Evolutionary conservation across 768 basidiomycete genomes (phyloP).

Genomic region (Ramaria sp.): DNA sequence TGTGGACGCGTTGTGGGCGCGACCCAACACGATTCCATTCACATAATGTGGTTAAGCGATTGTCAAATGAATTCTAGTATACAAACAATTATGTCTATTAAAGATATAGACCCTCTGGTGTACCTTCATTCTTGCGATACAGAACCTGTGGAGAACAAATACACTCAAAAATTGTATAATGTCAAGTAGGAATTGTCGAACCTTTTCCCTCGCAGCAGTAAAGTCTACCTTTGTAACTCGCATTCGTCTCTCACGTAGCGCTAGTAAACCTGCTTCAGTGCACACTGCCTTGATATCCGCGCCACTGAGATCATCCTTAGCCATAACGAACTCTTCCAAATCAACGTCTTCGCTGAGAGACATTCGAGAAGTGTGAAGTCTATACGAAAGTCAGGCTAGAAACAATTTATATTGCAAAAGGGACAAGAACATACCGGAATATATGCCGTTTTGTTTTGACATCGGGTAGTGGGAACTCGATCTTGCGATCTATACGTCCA

Average conservation of each 20-base stretch:
- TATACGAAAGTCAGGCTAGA: slow-evolving; percentile 17
- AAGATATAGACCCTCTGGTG: slow-evolving; percentile 81
- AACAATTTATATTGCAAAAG: not conserved
- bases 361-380: slow-evolving; percentile 93
- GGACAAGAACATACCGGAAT: slow-evolving; percentile 51
- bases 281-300: slow-evolving; percentile 99
- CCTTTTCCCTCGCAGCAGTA: slow-evolving; percentile 87
- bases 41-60: no score
- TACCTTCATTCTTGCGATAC: slow-evolving; percentile 96
- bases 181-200: slow-evolving; percentile 17
- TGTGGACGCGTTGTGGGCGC: slow-evolving; percentile 6
- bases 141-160: slow-evolving; percentile 41
- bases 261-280: slow-evolving; percentile 95
- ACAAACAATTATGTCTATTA: slow-evolving; percentile 23
- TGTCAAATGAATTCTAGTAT: not conserved
- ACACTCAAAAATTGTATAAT: slow-evolving; percentile 9
- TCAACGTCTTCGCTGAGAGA: slow-evolving; percentile 80
- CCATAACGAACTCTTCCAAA: slow-evolving; percentile 89
- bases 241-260: slow-evolving; percentile 91
- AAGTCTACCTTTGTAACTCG: slow-evolving; percentile 88
- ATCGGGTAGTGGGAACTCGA: slow-evolving; percentile 95
- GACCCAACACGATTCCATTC: not conserved
- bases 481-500: slow-evolving; percentile 97
- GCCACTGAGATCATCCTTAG: slow-evolving; percentile 92
- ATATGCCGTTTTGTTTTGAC: slow-evolving; percentile 99